Base-by-base conservation (phyloP, 371 early-diverging fungal species). In the Apophysomyces sp. region DNA sequence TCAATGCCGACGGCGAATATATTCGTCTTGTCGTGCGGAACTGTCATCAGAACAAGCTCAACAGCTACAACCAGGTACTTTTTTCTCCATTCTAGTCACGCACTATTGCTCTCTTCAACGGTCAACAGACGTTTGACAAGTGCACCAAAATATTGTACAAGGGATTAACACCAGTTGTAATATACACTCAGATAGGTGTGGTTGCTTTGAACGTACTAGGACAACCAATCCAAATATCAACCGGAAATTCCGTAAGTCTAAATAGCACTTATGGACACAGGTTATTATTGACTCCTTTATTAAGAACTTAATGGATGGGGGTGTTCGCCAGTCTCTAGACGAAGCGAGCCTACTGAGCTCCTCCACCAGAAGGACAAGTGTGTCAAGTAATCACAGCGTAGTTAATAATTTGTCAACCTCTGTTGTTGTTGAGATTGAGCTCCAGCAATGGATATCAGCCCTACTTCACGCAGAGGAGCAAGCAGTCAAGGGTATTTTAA, bases 41-140 rank as follows among this genome's bases (percentile, higher is more conserved):
- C 55, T 88, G 88, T 69, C 80, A 87, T 66, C 73, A 81, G 61
- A 91, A 91, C 61, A 66, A 70, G 18, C 51, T 89, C 39, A 91
- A 91, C 65, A 78, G 83, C 18, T 88, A 86, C 59, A 88, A 90
- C 55, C 92, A 91, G 72, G 90, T 84, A 73, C 32, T 15, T 41
- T 24, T 41, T 18, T 15, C 16, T 4, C 15, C 6, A 4, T 21
- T 44, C 21, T 34, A 8, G 13, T 34, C 13, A 34, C 34, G n/a
- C 34, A 4, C 13, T 13, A 34, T 34, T 34, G 8, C 13, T 3
- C 34, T 13, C 13, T 34, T 34, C 13, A 34, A 34, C 13, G 34
- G 4, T 11, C 11, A 57, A 6, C 16, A 32, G 30, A 31, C 6
- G 52, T 15, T 13, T 5, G 26, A 49, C 49, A 49, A 49, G 21